Base-by-base conservation (phyloP, 225 moss, liverwort and hornwort genomes). In the Polytrichum commune region DNA sequence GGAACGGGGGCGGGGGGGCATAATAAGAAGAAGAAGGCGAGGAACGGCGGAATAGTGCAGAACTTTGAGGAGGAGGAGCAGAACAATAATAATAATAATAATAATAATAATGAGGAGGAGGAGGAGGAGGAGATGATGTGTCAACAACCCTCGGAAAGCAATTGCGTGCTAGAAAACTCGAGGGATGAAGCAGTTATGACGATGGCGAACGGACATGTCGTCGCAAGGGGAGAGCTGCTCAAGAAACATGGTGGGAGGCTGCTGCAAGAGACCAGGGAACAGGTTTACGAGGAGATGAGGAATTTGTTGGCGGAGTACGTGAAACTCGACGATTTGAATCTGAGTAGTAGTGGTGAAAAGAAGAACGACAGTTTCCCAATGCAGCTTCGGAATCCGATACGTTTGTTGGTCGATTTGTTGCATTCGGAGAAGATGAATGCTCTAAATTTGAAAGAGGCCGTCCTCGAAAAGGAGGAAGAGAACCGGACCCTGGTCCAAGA, bases 271-370 rank as follows among this genome's bases (percentile, higher is more conserved):
- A 58, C n/a, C 20, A 60, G 62, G 18, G 30, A 62, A 22, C 62
- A 62, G 35, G 71, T 71, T 9, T 71, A 71, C 60, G 62, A 71
- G 38, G 71, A 71, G 60, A 23, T 71, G 6, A 62, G 6, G 35
- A 33, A 62, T 33, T 61, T 71, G 32, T 71, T 71, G 62, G 60
- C 46, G 16, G 62, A 58, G 60, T 71, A 38, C 46, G 68, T 75
- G 13, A 57, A 69, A 26, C 55, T 75, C 7, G 61, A 68, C n/a
- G 69, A 75, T 23, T 28, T 60, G 61, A 61, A 75, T 33, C 27
- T n/a, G 19, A 61, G 20, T 24, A 55, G 66, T 13, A 38, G 57
- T 25, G 22, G 7, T 58, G 58, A 58, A 58, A 53, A 54, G 19
- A 32, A 25, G 19, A 24, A 25, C 19, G 27, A 27, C 4, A 67